Conservation (phyloP, 106 monocot genomes). For the Allium cepa region DNA sequence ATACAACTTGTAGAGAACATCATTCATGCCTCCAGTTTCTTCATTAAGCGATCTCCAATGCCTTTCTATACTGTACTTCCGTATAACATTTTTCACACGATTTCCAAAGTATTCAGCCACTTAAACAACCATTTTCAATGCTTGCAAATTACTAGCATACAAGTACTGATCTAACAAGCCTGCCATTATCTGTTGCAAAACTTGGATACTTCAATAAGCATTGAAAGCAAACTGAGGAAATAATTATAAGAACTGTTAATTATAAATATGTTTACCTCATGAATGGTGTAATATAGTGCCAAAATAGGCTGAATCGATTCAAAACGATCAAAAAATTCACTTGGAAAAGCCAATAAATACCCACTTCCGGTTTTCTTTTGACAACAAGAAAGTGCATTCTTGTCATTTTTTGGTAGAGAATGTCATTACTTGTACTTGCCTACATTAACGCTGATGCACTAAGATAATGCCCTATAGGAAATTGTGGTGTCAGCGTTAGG, state of each 20-base stretch:
- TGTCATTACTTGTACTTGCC: slow-evolving; percentile 81
- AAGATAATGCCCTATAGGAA: slow-evolving; percentile 88
- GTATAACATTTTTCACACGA: slow-evolving; percentile 87
- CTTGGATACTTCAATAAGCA: background rate
- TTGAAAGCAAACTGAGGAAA: background rate
- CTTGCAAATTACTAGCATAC: slow-evolving; percentile 41
- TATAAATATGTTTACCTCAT: slow-evolving; percentile 50
- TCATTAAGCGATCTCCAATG: slow-evolving; percentile 91
- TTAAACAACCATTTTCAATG: slow-evolving; percentile 66
- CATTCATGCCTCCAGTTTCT: slow-evolving; percentile 99
- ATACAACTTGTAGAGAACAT: slow-evolving; percentile 86
- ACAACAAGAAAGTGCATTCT: slow-evolving; percentile 56
- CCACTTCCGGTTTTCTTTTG: slow-evolving; percentile 86
- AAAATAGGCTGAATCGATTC: slow-evolving; percentile 68
- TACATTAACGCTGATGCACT: slow-evolving; percentile 85
- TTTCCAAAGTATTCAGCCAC: slow-evolving; percentile 96
- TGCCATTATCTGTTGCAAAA: slow-evolving; percentile 67
- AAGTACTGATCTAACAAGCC: slow-evolving; percentile 88
- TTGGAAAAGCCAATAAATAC: slow-evolving; percentile 89
- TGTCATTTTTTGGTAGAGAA: slow-evolving; percentile 57
- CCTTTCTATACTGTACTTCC: slow-evolving; percentile 80
- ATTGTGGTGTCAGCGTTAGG: no score
- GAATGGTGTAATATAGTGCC: slow-evolving; percentile 99
- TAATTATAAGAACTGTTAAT: background rate
- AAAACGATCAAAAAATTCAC: slow-evolving; percentile 81